A percentile compares a stretch with the other conserved stretches of the same genome.
These are phyloP conservation scores for Erucastrum elatum DNA, from an alignment of 345 rosid genomes.

Conservation along the genomic window DNA sequence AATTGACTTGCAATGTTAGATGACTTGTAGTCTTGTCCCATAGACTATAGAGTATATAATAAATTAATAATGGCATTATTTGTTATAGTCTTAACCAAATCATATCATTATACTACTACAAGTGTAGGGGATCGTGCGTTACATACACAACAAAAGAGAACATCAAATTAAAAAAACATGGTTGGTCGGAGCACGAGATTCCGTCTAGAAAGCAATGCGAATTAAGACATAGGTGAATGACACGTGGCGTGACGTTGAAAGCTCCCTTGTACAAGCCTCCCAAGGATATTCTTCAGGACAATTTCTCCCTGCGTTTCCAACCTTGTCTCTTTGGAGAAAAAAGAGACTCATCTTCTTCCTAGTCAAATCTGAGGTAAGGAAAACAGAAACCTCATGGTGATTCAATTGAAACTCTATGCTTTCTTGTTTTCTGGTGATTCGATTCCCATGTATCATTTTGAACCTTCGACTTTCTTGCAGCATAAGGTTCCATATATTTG, in stretches of 20 bases:
- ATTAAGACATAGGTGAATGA: not conserved
- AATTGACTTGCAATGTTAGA: not conserved
- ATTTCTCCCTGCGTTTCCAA: constrained; percentile 8
- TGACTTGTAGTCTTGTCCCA: constrained; percentile 8
- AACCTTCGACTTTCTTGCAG: constrained; percentile 14
- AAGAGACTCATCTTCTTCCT: constrained; percentile 12
- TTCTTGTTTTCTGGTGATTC: not conserved
- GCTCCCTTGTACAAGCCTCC: constrained; percentile 13
- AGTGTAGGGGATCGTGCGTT: not conserved
- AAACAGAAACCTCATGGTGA: not conserved
- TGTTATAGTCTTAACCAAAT: too few relatives aligned
- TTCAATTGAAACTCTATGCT: not conserved
- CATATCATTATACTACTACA: not conserved
- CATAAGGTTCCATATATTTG: not conserved
- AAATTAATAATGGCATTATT: too few relatives aligned
- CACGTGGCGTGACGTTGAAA: constrained; percentile 24
- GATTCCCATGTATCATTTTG: not conserved
- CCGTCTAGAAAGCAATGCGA: not conserved
- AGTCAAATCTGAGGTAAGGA: not conserved
- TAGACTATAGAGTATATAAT: not conserved
- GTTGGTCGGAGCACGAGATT: constrained; percentile 4
- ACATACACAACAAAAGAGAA: not conserved
- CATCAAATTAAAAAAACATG: not conserved
- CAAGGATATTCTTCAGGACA: constrained; percentile 18
- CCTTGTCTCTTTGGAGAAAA: constrained; percentile 6